These are phyloP conservation scores for Persicaria maculosa DNA, from an alignment of 148 eudicot genomes.

Conservation along the genomic window DNA sequence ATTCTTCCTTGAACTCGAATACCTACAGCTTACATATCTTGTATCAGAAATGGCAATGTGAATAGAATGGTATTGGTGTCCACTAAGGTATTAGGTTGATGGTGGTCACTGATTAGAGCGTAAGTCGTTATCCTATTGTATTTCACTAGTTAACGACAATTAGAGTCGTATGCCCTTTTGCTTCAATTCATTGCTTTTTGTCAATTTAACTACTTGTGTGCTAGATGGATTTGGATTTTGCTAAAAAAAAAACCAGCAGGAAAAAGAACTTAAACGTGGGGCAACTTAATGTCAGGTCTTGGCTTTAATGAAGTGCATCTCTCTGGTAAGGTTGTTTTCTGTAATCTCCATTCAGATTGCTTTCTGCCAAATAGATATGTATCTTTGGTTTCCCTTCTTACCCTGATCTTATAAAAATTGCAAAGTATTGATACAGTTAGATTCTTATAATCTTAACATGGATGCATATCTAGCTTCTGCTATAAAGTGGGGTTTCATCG, in stretches of 20 bases:
- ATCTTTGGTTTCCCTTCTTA: not conserved
- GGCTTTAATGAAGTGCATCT: conserved; percentile 3
- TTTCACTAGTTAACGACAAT: not conserved
- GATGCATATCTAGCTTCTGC: not conserved
- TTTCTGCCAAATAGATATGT: conserved; percentile 5
- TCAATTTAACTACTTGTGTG: not conserved
- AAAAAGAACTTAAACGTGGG: not conserved
- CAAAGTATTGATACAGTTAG: not conserved
- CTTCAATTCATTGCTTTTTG: not conserved
- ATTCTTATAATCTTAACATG: not conserved
- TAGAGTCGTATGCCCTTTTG: not conserved
- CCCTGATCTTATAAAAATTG: not conserved
- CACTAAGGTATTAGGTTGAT: conserved; percentile 5
- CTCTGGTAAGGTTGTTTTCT: conserved; percentile 8
- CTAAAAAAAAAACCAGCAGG: not conserved
- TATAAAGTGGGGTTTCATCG: not conserved
- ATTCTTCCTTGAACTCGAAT: not conserved
- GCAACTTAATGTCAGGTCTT: not conserved
- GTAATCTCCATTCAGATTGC: conserved; percentile 6
- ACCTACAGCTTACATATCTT: not conserved
- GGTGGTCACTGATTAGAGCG: not conserved
- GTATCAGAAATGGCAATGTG: not conserved
- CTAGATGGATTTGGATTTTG: not conserved
- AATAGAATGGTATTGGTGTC: not conserved
- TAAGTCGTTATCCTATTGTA: not conserved